Evolutionary conservation across 768 basidiomycete genomes (phyloP).

Genomic region (Boletus pseudo-olivaceus): DNA sequence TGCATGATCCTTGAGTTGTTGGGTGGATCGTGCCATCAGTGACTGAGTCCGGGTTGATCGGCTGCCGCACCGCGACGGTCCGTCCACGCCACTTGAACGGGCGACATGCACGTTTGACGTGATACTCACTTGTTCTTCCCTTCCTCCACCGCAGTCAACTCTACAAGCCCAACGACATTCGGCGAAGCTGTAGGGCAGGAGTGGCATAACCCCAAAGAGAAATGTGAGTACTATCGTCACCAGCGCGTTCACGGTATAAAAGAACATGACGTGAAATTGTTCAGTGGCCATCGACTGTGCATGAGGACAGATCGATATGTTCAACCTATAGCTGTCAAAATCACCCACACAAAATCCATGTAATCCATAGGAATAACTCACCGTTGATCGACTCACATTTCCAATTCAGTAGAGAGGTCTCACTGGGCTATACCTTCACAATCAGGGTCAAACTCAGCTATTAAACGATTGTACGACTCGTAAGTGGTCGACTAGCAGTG

Average conservation of each 20-base stretch:
- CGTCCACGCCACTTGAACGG: slow-evolving; percentile 6
- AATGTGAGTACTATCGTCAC: slow-evolving; percentile 5
- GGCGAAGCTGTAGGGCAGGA: background rate
- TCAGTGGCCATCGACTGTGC: background rate
- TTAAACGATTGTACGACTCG: background rate
- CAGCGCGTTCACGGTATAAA: background rate
- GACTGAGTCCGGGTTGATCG: slow-evolving; percentile 12
- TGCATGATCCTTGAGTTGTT: slow-evolving; percentile 15
- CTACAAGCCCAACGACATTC: slow-evolving; percentile 5
- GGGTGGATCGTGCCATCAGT: slow-evolving; percentile 2
- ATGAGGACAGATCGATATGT: slow-evolving; percentile 7
- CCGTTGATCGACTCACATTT: slow-evolving; percentile 21
- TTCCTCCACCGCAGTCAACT: slow-evolving; percentile 7
- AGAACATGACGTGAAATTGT: background rate
- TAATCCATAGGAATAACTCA: slow-evolving; percentile 2
- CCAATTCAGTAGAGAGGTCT: slow-evolving; percentile 10
- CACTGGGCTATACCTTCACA: slow-evolving; percentile 9
- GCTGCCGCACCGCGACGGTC: slow-evolving; percentile 4
- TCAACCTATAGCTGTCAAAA: background rate
- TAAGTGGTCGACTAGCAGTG: background rate
- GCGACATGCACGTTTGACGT: slow-evolving; percentile 9
- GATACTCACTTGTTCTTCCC: background rate
- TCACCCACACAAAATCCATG: background rate
- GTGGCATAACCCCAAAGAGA: background rate
- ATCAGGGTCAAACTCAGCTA: slow-evolving; percentile 4